These are phyloP conservation scores for Serendipita sp. DNA, from an alignment of 1,284 basidiomycete species.

Conservation along the genomic window DNA sequence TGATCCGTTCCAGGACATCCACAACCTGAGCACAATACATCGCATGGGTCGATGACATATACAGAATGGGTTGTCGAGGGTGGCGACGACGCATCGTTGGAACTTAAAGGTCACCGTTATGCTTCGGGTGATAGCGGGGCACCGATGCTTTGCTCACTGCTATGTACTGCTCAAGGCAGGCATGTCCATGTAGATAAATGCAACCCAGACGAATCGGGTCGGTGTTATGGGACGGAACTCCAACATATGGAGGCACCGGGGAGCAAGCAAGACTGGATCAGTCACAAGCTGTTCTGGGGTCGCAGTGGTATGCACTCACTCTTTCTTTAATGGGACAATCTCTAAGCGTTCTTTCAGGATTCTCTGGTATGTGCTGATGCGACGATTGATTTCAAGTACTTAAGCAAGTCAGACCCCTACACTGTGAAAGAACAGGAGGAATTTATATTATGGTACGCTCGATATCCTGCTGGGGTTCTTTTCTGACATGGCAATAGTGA, in stretches of 20 bases:
- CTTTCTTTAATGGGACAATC: neutral
- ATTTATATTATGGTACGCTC: conserved; percentile 40
- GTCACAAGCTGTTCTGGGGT: conserved; percentile 40
- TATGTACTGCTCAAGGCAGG: conserved; percentile 38
- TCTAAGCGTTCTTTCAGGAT: conserved; percentile 14
- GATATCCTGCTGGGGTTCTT: neutral
- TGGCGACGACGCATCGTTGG: conserved; percentile 30
- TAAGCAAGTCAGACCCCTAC: conserved; percentile 34
- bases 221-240: conserved; percentile 32
- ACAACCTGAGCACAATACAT: conserved; percentile 46
- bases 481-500: neutral
- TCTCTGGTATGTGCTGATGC: conserved; percentile 17
- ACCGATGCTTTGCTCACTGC: conserved; percentile 46
- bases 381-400: neutral
- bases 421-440: conserved; percentile 36
- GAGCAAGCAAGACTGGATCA: conserved; percentile 35
- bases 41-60: conserved; percentile 47
- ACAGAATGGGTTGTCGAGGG: conserved; percentile 43
- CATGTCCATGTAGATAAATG: conserved; percentile 48
- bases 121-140: conserved; percentile 26
- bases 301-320: conserved; percentile 28
- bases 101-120: conserved; percentile 39
- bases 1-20: conserved; percentile 32
- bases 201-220: conserved; percentile 23
- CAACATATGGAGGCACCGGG: conserved; percentile 29